A percentile compares a stretch with the other conserved stretches of the same genome.
Evolutionary conservation across 768 basidiomycete genomes (phyloP).

Genomic region (Pilatotrama ljubarskyi): DNA sequence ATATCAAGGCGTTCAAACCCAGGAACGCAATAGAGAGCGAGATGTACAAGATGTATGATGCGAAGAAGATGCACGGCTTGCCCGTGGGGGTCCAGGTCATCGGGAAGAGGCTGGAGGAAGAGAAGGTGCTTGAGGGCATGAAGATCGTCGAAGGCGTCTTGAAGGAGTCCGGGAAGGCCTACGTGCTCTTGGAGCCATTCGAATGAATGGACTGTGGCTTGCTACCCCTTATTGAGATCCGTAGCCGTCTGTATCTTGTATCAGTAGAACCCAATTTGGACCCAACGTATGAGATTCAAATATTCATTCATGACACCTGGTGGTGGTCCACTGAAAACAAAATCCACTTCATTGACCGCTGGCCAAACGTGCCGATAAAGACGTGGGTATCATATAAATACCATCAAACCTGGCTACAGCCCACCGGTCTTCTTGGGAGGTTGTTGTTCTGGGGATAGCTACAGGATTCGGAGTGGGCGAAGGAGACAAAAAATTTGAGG

Average conservation of each 20-base stretch:
- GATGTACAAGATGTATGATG: conserved; percentile 44
- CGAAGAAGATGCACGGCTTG: conserved; percentile 44
- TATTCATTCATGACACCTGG: too few relatives aligned
- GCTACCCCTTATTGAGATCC: neutral
- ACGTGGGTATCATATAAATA: too few relatives aligned
- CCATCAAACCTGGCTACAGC: too few relatives aligned
- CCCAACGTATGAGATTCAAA: too few relatives aligned
- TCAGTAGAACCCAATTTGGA: too few relatives aligned
- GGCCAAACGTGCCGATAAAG: too few relatives aligned
- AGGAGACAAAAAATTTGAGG: too few relatives aligned
- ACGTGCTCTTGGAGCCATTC: conserved; percentile 19
- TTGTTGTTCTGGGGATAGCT: too few relatives aligned
- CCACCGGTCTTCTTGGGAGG: too few relatives aligned
- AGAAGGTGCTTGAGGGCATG: conserved; percentile 49
- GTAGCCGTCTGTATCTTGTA: neutral
- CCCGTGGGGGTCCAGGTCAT: conserved; percentile 48
- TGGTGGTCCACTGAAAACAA: too few relatives aligned
- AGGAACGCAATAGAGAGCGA: conserved; percentile 39
- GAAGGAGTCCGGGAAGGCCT: conserved; percentile 22
- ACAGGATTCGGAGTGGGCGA: too few relatives aligned
- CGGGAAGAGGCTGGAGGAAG: conserved; percentile 47
- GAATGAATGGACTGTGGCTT: conserved; percentile 5
- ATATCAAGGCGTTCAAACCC: conserved; percentile 24
- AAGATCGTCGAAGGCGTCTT: conserved; percentile 38
- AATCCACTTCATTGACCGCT: too few relatives aligned